Conservation (phyloP, 257 asterid genomes). For the Jacaranda mimosifolia region DNA sequence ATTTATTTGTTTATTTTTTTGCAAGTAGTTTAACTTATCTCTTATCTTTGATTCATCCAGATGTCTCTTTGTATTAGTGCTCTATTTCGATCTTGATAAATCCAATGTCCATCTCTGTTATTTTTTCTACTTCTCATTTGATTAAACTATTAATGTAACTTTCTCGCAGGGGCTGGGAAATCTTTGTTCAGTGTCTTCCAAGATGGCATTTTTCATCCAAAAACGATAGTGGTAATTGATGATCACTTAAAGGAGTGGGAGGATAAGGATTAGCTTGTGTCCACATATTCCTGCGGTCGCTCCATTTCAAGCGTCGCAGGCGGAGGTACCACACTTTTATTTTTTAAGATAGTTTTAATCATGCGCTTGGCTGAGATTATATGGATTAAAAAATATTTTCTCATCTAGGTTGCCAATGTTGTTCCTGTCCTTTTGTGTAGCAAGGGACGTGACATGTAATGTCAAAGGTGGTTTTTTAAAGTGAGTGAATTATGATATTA, state of each 20-base stretch:
- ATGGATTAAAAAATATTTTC: constrained; percentile 25
- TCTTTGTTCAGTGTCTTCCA: constrained; percentile 90
- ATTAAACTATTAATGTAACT: constrained; percentile 3
- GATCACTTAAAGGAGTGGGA: constrained; percentile 98
- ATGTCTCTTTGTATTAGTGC: constrained; percentile 12
- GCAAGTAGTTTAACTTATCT: neutral
- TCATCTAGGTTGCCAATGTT: constrained; percentile 73
- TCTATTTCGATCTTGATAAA: constrained; percentile 19
- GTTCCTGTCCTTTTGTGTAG: constrained; percentile 97
- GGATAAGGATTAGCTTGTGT: constrained; percentile 97
- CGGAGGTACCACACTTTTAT: constrained; percentile 72
- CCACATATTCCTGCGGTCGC: constrained; percentile 93
- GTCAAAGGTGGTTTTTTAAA: constrained; percentile 95
- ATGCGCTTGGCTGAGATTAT: constrained; percentile 6
- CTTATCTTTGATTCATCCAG: neutral
- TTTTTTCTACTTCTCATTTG: constrained; percentile 1
- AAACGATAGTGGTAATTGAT: constrained; percentile 97
- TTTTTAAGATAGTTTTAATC: constrained; percentile 28
- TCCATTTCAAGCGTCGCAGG: constrained; percentile 98
- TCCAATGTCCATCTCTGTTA: constrained; percentile 17
- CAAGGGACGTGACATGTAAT: constrained; percentile 98
- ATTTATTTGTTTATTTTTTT: neutral
- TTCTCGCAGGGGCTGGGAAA: constrained; percentile 77
- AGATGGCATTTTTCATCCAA: constrained; percentile 90
- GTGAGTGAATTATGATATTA: constrained; percentile 53